Conservation (phyloP, 352 stramenopile genomes). For the Phytopythium sindhum region DNA sequence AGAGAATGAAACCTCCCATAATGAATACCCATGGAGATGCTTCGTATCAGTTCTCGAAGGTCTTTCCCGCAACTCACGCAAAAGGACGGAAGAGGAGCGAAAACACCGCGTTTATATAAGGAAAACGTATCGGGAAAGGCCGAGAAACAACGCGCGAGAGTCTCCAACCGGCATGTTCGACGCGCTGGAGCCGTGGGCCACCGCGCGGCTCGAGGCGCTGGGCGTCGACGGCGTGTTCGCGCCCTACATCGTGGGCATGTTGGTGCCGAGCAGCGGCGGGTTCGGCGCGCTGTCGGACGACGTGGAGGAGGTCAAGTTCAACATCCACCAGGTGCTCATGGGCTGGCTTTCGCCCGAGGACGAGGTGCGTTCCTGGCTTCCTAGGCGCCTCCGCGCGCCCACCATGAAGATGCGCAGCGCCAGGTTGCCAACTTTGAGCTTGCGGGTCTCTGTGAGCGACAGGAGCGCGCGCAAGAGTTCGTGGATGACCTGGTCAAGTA, state of each 20-base stretch:
- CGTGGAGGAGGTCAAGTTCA: conserved; percentile 60
- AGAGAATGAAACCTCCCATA: background rate
- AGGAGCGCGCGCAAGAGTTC: conserved; percentile 67
- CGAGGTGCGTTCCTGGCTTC: conserved; percentile 29
- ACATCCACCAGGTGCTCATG: conserved; percentile 83
- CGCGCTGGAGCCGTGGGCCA: conserved; percentile 65
- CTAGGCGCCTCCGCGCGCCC: background rate
- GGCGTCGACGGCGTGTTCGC: conserved; percentile 83
- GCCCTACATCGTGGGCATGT: conserved; percentile 80
- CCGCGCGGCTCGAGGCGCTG: conserved; percentile 54
- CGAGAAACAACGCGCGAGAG: background rate
- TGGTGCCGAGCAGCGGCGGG: conserved; percentile 29
- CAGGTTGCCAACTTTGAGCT: background rate
- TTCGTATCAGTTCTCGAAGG: background rate
- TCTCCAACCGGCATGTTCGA: background rate
- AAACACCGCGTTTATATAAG: background rate
- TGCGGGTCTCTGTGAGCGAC: background rate
- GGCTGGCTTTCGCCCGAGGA: conserved; percentile 76
- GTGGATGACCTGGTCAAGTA: conserved; percentile 66
- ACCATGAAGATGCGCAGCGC: background rate
- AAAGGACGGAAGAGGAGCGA: conserved; percentile 1
- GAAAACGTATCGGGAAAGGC: background rate
- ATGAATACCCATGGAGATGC: background rate
- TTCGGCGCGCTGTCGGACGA: conserved; percentile 30
- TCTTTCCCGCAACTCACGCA: background rate